Percentiles rank a stretch among this genome's conserved stretches.
phyloP scores from a whole-genome alignment of 805 yeast genomes.

The Candida sanyiensis region DNA sequence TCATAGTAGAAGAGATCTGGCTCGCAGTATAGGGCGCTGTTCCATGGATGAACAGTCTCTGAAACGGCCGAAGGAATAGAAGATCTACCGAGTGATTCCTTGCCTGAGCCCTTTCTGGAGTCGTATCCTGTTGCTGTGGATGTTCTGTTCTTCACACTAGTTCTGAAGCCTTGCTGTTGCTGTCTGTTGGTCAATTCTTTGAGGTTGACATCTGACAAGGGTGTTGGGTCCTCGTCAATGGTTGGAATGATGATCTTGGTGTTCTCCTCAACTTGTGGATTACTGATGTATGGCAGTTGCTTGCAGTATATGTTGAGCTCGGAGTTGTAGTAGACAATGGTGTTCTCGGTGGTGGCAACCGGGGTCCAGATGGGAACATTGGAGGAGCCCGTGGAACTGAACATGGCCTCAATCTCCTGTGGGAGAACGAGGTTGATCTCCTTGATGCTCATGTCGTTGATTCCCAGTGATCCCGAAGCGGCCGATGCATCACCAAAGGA shows the following conservation, averaged over 20 bases:
- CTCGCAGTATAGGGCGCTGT: conserved; percentile 23
- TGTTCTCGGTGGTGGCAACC: conserved; percentile 47
- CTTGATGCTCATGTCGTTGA: conserved; percentile 7
- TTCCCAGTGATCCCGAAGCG: conserved; percentile 7
- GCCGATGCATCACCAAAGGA: conserved; percentile 12
- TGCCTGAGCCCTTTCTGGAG: conserved; percentile 11
- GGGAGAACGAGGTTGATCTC: conserved; percentile 28
- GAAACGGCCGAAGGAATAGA: conserved; percentile 15
- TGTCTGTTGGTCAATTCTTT: conserved; percentile 16
- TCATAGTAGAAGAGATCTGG: conserved; percentile 51
- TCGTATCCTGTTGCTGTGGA: conserved; percentile 14
- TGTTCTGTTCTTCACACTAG: conserved; percentile 15
- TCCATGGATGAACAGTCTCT: conserved; percentile 25
- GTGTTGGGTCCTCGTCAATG: conserved; percentile 20
- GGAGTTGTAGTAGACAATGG: conserved; percentile 53
- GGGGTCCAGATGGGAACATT: conserved; percentile 56
- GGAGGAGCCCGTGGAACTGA: conserved; percentile 29
- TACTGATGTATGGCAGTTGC: conserved; percentile 46
- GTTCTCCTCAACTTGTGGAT: conserved; percentile 32
- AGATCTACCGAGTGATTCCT: conserved; percentile 15
- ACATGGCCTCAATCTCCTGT: conserved; percentile 34
- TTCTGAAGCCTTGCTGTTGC: conserved; percentile 6
- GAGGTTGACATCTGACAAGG: conserved; percentile 21
- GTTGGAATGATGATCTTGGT: conserved; percentile 26
- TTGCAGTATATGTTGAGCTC: conserved; percentile 55